Percentiles rank a stretch among this genome's conserved stretches.
Evolutionary conservation across 1,284 basidiomycete species (phyloP).

Genomic region (Stygiomarasmius scandens): DNA sequence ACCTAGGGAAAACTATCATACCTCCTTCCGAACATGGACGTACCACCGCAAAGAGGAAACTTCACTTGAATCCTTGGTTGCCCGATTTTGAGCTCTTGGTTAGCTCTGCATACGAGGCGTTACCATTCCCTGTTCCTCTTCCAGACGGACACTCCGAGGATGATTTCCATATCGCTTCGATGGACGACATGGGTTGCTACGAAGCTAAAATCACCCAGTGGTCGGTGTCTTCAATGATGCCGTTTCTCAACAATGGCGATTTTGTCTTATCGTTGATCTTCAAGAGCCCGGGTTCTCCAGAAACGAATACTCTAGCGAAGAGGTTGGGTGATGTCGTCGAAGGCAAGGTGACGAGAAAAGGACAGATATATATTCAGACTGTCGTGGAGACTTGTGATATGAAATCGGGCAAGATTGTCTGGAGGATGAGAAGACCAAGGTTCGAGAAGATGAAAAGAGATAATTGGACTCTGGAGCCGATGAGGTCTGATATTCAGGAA

Average conservation of each 20-base stretch:
- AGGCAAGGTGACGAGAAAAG: neutral
- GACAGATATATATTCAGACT: conserved; percentile 7
- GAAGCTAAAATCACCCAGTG: neutral
- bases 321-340: conserved; percentile 8
- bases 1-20: conserved; percentile 28
- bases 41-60: conserved; percentile 22
- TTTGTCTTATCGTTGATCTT: neutral
- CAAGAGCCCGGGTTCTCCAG: neutral
- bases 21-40: conserved; percentile 28
- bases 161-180: conserved; percentile 30
- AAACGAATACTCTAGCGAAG: neutral
- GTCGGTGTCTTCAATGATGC: neutral
- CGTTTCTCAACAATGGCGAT: neutral
- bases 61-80: conserved; percentile 36
- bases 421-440: conserved; percentile 10
- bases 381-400: conserved; percentile 1
- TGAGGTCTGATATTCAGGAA: conserved; percentile 2
- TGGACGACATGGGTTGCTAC: conserved; percentile 25
- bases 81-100: conserved; percentile 36
- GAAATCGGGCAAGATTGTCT: neutral
- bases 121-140: conserved; percentile 32
- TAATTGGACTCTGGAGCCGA: conserved; percentile 1
- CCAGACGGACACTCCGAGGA: conserved; percentile 23
- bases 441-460: conserved; percentile 5
- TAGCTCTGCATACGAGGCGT: conserved; percentile 25